These are phyloP conservation scores for Fusarium sp. DNA, from an alignment of 2,329 filamentous ascomycete genomes.

Conservation along the genomic window DNA sequence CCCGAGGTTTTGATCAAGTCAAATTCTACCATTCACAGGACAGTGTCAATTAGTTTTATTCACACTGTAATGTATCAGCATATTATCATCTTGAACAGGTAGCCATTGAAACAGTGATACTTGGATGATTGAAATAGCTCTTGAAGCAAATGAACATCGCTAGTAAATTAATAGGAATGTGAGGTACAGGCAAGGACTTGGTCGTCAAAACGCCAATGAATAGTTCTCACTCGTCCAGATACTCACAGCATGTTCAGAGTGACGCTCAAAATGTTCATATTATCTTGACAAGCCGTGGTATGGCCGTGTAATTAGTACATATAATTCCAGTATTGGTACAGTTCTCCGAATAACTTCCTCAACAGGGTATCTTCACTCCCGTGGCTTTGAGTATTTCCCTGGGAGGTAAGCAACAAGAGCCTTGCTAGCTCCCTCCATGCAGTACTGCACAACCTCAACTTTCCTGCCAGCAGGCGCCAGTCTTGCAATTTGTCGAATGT, in stretches of 20 bases:
- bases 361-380: conserved; percentile 17
- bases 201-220: neutral
- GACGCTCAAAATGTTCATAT: neutral
- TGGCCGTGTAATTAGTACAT: neutral
- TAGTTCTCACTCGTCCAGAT: neutral
- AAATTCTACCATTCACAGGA: conserved; percentile 41
- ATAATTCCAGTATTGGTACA: neutral
- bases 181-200: neutral
- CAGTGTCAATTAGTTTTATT: conserved; percentile 9
- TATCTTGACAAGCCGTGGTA: neutral
- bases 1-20: conserved; percentile 48
- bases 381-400: conserved; percentile 34
- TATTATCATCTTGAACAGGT: no score
- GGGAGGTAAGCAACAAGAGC: conserved; percentile 76
- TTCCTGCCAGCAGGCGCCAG: conserved; percentile 66
- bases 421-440: conserved; percentile 90
- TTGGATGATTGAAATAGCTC: neutral
- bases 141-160: neutral
- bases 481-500: conserved; percentile 81
- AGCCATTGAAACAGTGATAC: neutral
- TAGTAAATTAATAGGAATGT: neutral
- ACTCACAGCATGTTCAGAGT: neutral
- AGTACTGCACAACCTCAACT: conserved; percentile 88
- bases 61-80: conserved; percentile 19
- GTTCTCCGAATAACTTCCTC: neutral